These are phyloP conservation scores for Knoxia roxburghii DNA, from an alignment of 257 asterid genomes.

Conservation along the genomic window DNA sequence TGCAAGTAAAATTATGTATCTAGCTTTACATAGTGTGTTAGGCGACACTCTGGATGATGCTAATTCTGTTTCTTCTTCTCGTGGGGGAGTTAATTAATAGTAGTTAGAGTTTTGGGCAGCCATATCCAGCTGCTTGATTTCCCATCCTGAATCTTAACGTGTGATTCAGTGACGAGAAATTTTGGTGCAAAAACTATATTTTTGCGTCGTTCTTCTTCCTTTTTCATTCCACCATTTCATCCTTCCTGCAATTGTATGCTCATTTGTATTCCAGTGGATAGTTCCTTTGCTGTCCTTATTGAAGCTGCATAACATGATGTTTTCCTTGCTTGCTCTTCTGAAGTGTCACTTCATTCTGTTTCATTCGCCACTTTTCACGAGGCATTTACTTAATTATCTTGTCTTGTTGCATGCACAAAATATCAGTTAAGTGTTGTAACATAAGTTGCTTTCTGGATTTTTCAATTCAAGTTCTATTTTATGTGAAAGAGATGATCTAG, in stretches of 20 bases:
- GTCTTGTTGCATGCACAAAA: not conserved
- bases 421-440: not conserved
- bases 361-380: not conserved
- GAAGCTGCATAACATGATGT: not conserved
- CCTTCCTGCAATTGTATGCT: no score
- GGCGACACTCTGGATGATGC: not conserved
- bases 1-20: not conserved
- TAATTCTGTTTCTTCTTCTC: no score
- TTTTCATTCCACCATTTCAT: no score
- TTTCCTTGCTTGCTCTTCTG: not conserved
- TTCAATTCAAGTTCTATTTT: not conserved
- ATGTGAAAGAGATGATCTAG: not conserved
- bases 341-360: not conserved
- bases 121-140: not conserved
- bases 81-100: not conserved
- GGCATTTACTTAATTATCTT: not conserved
- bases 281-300: not conserved
- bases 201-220: no score
- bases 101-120: not conserved
- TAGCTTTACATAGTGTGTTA: not conserved
- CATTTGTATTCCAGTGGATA: not conserved
- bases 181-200: not conserved
- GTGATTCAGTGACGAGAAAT: not conserved
- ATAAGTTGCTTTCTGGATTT: not conserved
- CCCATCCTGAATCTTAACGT: not conserved